Evolutionary conservation across 352 stramenopile genomes (phyloP).

Genomic region (Globisporangium lucens): DNA sequence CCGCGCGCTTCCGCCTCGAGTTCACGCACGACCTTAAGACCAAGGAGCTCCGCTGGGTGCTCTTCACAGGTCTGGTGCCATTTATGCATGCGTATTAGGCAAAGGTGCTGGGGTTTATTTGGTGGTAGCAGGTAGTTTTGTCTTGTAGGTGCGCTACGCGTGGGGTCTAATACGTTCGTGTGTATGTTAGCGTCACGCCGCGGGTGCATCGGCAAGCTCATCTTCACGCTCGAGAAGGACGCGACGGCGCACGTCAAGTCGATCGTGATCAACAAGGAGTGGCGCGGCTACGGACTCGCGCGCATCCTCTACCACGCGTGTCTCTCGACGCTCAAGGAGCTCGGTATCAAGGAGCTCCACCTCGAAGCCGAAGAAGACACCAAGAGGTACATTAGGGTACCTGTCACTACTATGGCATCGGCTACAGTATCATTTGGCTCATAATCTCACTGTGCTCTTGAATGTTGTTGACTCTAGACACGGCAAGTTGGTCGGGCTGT

Average conservation of each 20-base stretch:
- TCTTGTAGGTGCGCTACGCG: not conserved
- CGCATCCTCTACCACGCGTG: conserved; percentile 79
- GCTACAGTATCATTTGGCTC: too few relatives aligned
- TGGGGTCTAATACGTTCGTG: not conserved
- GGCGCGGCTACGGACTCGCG: conserved; percentile 62
- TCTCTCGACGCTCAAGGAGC: conserved; percentile 58
- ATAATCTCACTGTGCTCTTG: not conserved
- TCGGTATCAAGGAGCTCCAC: conserved; percentile 42
- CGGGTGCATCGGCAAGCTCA: conserved; percentile 71
- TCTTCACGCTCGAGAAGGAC: conserved; percentile 73
- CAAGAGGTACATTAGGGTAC: conserved; percentile 24
- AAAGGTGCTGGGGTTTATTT: not conserved
- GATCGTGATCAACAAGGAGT: conserved; percentile 64
- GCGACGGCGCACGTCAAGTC: conserved; percentile 71
- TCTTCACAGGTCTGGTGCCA: conserved; percentile 48
- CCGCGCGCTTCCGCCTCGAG: conserved; percentile 63
- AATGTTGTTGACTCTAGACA: conserved; percentile 20
- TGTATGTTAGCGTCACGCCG: conserved; percentile 35
- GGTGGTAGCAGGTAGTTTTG: not conserved
- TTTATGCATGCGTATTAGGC: not conserved
- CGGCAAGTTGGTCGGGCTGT: conserved; percentile 64
- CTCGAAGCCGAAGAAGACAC: conserved; percentile 72
- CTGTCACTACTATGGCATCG: not conserved
- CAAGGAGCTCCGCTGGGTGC: conserved; percentile 80
- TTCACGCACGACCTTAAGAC: conserved; percentile 63